Evolutionary conservation across 208 protist species (phyloP).

Genomic region (Trypanosoma caninum): DNA sequence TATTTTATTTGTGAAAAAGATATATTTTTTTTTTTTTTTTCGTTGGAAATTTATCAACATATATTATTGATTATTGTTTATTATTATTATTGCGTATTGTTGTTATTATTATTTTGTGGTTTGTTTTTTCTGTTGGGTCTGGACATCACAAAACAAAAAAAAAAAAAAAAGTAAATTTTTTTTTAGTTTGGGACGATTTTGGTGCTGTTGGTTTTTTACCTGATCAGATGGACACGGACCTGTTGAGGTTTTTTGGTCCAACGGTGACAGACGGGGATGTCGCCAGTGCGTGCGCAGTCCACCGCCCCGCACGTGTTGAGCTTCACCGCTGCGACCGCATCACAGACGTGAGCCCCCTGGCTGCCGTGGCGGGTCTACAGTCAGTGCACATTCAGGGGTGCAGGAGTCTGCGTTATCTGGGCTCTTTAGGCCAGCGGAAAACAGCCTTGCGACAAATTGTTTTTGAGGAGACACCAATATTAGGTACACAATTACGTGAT

Average conservation of each 20-base stretch:
- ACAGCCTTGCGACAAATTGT: constrained; percentile 13
- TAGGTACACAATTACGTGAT: constrained; percentile 1
- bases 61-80: no score
- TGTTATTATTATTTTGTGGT: no score
- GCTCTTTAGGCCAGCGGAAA: constrained; percentile 2
- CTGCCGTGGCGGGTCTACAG: constrained; percentile 4
- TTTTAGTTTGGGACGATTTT: no score
- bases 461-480: constrained; percentile 10
- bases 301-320: background rate
- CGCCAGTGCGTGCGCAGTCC: background rate
- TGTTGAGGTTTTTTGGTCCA: constrained; percentile 2
- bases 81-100: no score
- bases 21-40: no score
- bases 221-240: background rate
- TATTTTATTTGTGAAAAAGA: no score
- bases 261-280: constrained; percentile 15
- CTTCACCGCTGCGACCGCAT: constrained; percentile 8
- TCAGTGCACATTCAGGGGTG: constrained; percentile 16
- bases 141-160: no score
- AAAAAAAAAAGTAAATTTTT: no score
- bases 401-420: constrained; percentile 12
- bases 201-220: no score
- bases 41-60: no score
- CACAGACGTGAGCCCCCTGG: constrained; percentile 18
- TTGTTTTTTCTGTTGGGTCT: no score